Evolutionary conservation across 257 asterid species (phyloP).

Genomic region (Nicotiana attenuata): DNA sequence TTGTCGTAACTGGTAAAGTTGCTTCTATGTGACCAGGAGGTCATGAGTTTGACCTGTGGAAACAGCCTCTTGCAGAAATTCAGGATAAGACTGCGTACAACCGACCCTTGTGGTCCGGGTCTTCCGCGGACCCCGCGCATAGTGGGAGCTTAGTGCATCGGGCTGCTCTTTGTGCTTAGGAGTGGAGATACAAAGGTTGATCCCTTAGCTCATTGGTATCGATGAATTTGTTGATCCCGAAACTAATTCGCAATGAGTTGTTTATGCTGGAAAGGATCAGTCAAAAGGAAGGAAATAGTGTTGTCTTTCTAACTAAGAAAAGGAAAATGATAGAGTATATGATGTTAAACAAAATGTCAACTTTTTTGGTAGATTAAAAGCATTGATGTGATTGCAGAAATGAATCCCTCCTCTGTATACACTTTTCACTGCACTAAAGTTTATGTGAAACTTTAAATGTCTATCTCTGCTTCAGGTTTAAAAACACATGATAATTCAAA

Average conservation of each 20-base stretch:
- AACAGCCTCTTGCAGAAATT: no score
- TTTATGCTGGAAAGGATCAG: slow-evolving; percentile 8
- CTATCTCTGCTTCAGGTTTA: slow-evolving; percentile 6
- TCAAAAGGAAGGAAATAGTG: not conserved
- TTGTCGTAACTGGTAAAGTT: no score
- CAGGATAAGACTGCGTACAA: no score
- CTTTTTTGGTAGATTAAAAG: not conserved
- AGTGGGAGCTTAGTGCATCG: no score
- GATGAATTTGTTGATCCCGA: not conserved
- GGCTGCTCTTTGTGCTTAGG: not conserved
- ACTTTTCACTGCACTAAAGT: not conserved
- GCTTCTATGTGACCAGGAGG: no score
- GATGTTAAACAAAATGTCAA: slow-evolving; percentile 8
- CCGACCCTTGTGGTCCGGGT: no score
- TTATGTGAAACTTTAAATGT: slow-evolving; percentile 5
- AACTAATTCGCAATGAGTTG: not conserved
- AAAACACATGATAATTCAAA: not conserved
- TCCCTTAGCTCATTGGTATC: not conserved
- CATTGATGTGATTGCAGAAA: slow-evolving; percentile 19
- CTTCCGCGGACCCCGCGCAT: no score
- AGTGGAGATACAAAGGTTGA: not conserved
- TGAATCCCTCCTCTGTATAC: not conserved
- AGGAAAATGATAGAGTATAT: slow-evolving; percentile 7
- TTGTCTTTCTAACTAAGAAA: not conserved
- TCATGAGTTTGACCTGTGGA: no score